Conservation (phyloP, 2,329 filamentous ascomycete species). For the Monilinia vaccinii-corymbosi region DNA sequence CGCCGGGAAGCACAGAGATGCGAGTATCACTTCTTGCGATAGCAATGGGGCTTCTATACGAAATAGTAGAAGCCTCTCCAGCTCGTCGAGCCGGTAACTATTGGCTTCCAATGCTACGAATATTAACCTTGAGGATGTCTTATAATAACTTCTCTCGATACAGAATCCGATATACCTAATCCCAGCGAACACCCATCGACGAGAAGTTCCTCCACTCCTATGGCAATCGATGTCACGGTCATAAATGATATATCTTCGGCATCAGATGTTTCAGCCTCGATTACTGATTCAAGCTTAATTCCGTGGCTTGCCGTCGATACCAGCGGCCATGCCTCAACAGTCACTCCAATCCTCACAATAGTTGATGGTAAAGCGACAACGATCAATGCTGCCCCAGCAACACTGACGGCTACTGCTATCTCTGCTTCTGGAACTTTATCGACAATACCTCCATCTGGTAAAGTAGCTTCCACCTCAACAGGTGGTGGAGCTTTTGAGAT, state of each 20-base stretch:
- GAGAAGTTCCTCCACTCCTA: neutral
- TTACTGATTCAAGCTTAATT: conserved; percentile 11
- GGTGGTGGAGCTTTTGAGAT: conserved; percentile 24
- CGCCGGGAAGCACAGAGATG: neutral
- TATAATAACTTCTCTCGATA: neutral
- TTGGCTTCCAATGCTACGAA: too few relatives aligned
- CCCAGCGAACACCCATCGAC: neutral
- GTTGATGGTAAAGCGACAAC: conserved; percentile 21
- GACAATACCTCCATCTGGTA: conserved; percentile 13
- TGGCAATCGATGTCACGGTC: neutral
- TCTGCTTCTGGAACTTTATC: conserved; percentile 6
- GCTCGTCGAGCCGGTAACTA: neutral
- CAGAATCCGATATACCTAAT: neutral
- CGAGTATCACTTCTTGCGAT: neutral
- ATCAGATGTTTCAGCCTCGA: neutral
- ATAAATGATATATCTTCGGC: neutral
- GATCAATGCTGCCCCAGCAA: conserved; percentile 17
- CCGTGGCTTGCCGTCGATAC: conserved; percentile 25
- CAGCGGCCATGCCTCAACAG: conserved; percentile 22
- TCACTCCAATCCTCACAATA: conserved; percentile 22
- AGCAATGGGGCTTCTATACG: neutral
- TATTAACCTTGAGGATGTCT: neutral
- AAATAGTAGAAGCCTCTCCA: neutral
- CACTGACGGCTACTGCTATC: conserved; percentile 15
- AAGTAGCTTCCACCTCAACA: conserved; percentile 11